phyloP scores from a whole-genome alignment of 495 filamentous ascomycete genomes.

The Podospora pseudopauciseta region DNA sequence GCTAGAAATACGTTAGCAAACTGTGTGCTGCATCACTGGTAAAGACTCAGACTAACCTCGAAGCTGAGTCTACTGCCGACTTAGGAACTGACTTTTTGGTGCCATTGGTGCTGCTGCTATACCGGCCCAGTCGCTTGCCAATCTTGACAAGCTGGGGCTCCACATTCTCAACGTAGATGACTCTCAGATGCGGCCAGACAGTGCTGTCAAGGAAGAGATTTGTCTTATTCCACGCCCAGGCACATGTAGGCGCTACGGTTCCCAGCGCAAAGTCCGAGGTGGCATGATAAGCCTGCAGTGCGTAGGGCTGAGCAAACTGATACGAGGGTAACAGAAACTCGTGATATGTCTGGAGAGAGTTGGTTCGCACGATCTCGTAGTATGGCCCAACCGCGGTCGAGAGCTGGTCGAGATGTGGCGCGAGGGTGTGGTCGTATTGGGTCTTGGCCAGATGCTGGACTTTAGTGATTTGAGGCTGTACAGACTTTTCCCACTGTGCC shows the following conservation, averaged over 20 bases:
- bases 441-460: constrained; percentile 55
- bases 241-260: constrained; percentile 69
- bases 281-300: constrained; percentile 62
- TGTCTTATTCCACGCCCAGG: constrained; percentile 63
- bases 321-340: constrained; percentile 73
- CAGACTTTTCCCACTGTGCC: constrained; percentile 70
- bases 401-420: constrained; percentile 67
- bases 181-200: constrained; percentile 72
- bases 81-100: constrained; percentile 30
- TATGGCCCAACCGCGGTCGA: constrained; percentile 61
- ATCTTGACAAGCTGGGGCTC: constrained; percentile 94
- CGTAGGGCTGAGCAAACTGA: constrained; percentile 66
- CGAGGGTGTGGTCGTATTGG: constrained; percentile 66
- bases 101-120: constrained; percentile 55
- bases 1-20: not conserved
- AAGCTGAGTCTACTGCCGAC: constrained; percentile 15
- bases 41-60: constrained; percentile 21
- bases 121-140: constrained; percentile 79
- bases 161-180: constrained; percentile 84
- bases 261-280: constrained; percentile 62
- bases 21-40: not conserved
- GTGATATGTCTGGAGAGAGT: constrained; percentile 62
- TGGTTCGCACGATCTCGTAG: constrained; percentile 59
- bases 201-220: constrained; percentile 66
- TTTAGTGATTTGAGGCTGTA: constrained; percentile 68